A percentile compares a stretch with the other conserved stretches of the same genome.
Conservation (phyloP, 805 yeast genomes). For the Metschnikowia shivogae region DNA sequence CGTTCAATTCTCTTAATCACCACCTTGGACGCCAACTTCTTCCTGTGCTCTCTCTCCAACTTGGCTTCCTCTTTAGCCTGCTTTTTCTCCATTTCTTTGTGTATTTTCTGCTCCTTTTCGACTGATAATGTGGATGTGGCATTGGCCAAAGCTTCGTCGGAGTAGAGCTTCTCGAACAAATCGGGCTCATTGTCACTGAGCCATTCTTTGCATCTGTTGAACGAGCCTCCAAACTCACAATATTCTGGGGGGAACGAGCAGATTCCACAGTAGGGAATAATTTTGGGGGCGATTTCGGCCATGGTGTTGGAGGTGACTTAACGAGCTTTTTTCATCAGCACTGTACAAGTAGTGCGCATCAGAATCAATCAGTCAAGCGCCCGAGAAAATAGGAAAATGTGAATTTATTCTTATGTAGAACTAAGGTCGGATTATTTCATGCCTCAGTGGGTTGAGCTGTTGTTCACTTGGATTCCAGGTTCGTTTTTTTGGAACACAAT, state of each 20-base stretch:
- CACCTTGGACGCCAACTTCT: slow-evolving; percentile 76
- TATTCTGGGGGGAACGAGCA: slow-evolving; percentile 86
- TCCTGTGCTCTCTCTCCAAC: slow-evolving; percentile 78
- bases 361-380: no score
- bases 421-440: no score
- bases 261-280: slow-evolving; percentile 66
- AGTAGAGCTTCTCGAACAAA: slow-evolving; percentile 56
- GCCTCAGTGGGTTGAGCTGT: no score
- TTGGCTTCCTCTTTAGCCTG: slow-evolving; percentile 83
- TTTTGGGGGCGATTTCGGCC: slow-evolving; percentile 29
- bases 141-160: slow-evolving; percentile 52
- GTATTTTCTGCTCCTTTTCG: slow-evolving; percentile 79
- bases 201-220: slow-evolving; percentile 85
- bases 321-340: neutral
- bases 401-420: no score
- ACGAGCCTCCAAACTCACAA: slow-evolving; percentile 84
- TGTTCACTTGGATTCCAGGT: no score
- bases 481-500: no score
- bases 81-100: slow-evolving; percentile 75
- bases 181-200: slow-evolving; percentile 55
- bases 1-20: slow-evolving; percentile 83
- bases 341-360: slow-evolving; percentile 1
- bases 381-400: no score
- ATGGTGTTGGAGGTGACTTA: slow-evolving; percentile 13
- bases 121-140: slow-evolving; percentile 58